phyloP scores from a whole-genome alignment of 352 stramenopile species.

The Phytophthora citricola region DNA sequence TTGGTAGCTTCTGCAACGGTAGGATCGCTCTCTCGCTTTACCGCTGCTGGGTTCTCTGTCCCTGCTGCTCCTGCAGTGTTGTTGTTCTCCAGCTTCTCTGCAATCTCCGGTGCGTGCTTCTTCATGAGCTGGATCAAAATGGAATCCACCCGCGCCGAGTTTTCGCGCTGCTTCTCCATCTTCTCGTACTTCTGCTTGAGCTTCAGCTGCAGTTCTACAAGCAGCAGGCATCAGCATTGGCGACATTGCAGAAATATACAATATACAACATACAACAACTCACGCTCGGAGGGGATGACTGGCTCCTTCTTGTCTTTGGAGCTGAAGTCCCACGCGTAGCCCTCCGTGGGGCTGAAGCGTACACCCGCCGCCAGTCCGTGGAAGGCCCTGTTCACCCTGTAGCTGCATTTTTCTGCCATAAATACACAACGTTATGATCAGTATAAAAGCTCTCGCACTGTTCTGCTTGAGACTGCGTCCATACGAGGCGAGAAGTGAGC shows the following conservation, averaged over 20 bases:
- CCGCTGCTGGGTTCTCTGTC: conserved; percentile 13
- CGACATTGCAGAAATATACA: too few species aligned
- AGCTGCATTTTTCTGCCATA: conserved; percentile 85
- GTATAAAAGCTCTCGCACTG: conserved; percentile 1
- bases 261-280: too few species aligned
- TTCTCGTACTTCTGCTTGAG: conserved; percentile 90
- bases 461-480: conserved; percentile 8
- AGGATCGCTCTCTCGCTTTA: conserved; percentile 38
- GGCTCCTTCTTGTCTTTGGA: conserved; percentile 85
- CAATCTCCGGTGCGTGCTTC: conserved; percentile 86
- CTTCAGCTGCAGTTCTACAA: conserved; percentile 80
- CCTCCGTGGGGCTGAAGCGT: conserved; percentile 86
- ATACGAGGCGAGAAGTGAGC: conserved; percentile 85
- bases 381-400: conserved; percentile 87
- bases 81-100: conserved; percentile 73
- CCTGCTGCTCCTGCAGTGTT: conserved; percentile 15
- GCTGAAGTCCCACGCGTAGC: conserved; percentile 90
- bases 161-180: conserved; percentile 87
- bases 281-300: conserved; percentile 81
- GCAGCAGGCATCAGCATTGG: conserved; percentile 3
- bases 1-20: conserved; percentile 48
- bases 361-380: conserved; percentile 74
- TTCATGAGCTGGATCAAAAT: conserved; percentile 90
- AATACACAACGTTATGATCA: conserved; percentile 1
- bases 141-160: conserved; percentile 80